Conservation (phyloP, 441 rosid genomes). For the Gossypium armourianum region DNA sequence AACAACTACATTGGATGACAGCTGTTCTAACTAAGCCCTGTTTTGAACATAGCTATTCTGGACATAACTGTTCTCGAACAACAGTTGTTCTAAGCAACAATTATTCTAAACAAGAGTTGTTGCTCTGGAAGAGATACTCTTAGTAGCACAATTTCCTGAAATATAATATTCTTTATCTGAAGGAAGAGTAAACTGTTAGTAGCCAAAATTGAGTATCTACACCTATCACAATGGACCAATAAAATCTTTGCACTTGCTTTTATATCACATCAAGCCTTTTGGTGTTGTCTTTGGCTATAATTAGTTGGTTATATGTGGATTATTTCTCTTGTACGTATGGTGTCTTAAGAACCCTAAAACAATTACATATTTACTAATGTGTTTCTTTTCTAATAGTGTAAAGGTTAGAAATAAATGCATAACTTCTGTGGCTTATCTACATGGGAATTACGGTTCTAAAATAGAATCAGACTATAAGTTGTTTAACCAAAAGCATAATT, state of each 20-base stretch:
- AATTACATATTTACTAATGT: not conserved
- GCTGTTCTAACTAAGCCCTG: not conserved
- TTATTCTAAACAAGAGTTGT: not conserved
- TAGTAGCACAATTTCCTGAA: not conserved
- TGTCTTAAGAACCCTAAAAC: constrained; percentile 2
- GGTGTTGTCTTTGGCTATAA: not conserved
- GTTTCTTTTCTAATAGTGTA: not conserved
- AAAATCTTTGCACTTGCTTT: not conserved
- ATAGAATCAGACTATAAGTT: not conserved
- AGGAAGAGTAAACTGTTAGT: not conserved
- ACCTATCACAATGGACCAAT: not conserved
- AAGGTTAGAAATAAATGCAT: not conserved
- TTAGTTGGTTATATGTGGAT: not conserved
- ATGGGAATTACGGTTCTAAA: not conserved
- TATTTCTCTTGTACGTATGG: not conserved
- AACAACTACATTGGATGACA: not conserved
- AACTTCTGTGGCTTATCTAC: not conserved
- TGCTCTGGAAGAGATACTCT: not conserved
- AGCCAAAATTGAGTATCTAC: not conserved
- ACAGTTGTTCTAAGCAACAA: not conserved
- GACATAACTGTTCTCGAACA: not conserved
- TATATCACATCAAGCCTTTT: not conserved
- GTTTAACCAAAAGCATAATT: not conserved
- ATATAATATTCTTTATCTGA: not conserved
- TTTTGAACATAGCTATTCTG: not conserved